Base-by-base conservation (phyloP, 352 stramenopile genomes). In the Albugo laibachii region DNA sequence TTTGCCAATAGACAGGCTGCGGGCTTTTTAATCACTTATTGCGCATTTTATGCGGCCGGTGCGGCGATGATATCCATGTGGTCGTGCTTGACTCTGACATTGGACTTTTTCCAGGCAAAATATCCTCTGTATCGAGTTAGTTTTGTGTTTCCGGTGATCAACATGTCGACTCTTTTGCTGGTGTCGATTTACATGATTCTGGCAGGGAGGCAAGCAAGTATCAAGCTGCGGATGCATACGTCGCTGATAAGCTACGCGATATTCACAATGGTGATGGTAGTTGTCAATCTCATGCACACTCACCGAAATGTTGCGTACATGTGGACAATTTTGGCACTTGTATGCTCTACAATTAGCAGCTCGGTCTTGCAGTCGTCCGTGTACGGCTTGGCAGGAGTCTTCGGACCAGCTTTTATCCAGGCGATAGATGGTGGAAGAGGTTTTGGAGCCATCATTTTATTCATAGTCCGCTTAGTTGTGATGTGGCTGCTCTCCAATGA, bases 111-210 rank as follows among this genome's bases (percentile, higher is more conserved):
- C 52, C 48, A 61, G 43, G 51, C 49, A 18, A 73, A 78, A 43
- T 87, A 76, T 54, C 69, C 75, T 14, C 50, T 62, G 42, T 61
- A 83, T 45, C 67, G 71, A 52, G 67, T 82, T 15, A 63, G 67
- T 8, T 87, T 87, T 43, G 66, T 87, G 34, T 84, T 87, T 50
- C 75, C 75, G 2, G 71, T 87, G 20, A 63, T 84, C 55, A 87
- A 83, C 56, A 87, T 87, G 75, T 87, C 75, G 34, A 78, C 75
- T 40, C 56, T 87, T 47, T 56, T 87, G 6, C 58, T 84, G 3
- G 76, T 84, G 48, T 81, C 57, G 41, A 55, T 87, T 5, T 87
- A 82, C 55, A 87, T 87, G 75, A 63, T 87, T 41, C 58, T 87
- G 43, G 63, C 65, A 1, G 75, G 75, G 10, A 66, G 75, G 0